These are phyloP conservation scores for Durotheca rogersii DNA, from an alignment of 495 filamentous ascomycete species.

Conservation along the genomic window DNA sequence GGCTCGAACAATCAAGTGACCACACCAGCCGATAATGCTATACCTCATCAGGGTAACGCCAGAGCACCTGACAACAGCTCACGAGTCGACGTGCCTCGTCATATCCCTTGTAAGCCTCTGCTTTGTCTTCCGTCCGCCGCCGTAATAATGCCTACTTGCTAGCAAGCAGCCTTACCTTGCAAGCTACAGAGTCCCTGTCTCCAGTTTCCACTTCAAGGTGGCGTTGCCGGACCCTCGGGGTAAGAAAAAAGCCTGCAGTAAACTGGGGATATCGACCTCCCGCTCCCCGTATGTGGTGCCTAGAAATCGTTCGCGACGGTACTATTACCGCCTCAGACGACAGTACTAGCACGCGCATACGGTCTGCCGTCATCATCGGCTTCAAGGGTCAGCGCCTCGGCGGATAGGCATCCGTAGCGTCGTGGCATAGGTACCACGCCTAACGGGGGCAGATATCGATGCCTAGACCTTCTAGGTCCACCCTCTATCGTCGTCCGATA, in stretches of 20 bases:
- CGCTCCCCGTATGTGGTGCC: too few relatives aligned
- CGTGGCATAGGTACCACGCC: neutral
- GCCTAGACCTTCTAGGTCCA: too few relatives aligned
- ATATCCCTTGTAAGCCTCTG: neutral
- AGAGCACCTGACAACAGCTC: conserved; percentile 12
- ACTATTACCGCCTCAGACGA: neutral
- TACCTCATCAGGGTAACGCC: conserved; percentile 18
- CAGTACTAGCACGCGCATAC: neutral
- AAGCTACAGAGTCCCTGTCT: neutral
- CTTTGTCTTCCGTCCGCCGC: neutral
- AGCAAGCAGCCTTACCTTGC: too few relatives aligned
- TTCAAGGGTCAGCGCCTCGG: neutral
- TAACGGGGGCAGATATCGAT: neutral
- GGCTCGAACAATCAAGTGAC: conserved; percentile 27
- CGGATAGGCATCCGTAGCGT: neutral
- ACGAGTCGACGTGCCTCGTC: neutral
- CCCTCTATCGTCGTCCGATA: too few relatives aligned
- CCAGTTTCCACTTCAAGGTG: too few relatives aligned
- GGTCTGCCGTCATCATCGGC: neutral
- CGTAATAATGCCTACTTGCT: neutral
- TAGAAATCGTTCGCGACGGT: neutral
- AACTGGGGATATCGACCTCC: too few relatives aligned
- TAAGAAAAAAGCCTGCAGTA: too few relatives aligned
- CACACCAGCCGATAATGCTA: conserved; percentile 14
- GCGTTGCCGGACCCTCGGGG: neutral